Evolutionary conservation across 2,329 filamentous ascomycete species (phyloP).

Genomic region (Teratosphaeria viscida): DNA sequence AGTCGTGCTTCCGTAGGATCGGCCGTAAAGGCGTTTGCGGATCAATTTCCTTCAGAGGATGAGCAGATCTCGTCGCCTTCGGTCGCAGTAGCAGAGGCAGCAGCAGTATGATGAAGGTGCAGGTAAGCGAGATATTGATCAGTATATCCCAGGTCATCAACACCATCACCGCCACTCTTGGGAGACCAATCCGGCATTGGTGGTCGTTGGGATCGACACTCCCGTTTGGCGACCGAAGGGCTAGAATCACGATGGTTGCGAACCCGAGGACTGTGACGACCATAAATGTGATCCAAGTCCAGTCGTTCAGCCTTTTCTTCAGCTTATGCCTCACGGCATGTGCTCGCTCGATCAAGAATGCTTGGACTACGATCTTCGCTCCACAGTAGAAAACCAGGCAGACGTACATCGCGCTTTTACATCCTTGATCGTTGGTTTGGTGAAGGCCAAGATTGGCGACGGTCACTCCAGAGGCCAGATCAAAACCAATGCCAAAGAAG

Average conservation of each 20-base stretch:
- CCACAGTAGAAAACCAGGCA: constrained; percentile 30
- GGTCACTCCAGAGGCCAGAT: constrained; percentile 25
- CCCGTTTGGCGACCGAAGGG: constrained; percentile 21
- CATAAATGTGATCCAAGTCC: constrained; percentile 27
- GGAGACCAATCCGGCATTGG: constrained; percentile 31
- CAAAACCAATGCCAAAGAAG: constrained; percentile 26
- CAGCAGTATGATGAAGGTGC: constrained; percentile 29
- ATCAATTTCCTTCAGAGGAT: neutral
- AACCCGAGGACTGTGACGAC: constrained; percentile 9
- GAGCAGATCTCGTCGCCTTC: neutral
- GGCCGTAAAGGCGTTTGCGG: neutral
- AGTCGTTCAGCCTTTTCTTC: constrained; percentile 22
- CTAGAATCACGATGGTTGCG: constrained; percentile 11
- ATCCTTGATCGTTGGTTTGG: constrained; percentile 13
- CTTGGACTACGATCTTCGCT: constrained; percentile 27
- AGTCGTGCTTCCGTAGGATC: neutral
- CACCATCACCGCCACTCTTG: constrained; percentile 25
- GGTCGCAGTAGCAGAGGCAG: constrained; percentile 15
- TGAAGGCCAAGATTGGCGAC: constrained; percentile 23
- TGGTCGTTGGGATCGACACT: constrained; percentile 22
- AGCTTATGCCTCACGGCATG: constrained; percentile 28
- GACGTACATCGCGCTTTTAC: constrained; percentile 26
- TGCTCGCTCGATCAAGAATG: constrained; percentile 33
- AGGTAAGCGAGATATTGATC: constrained; percentile 31
- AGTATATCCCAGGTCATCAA: constrained; percentile 29